Conservation (phyloP, 2,329 filamentous ascomycete species). For the Boeremia exigua region DNA sequence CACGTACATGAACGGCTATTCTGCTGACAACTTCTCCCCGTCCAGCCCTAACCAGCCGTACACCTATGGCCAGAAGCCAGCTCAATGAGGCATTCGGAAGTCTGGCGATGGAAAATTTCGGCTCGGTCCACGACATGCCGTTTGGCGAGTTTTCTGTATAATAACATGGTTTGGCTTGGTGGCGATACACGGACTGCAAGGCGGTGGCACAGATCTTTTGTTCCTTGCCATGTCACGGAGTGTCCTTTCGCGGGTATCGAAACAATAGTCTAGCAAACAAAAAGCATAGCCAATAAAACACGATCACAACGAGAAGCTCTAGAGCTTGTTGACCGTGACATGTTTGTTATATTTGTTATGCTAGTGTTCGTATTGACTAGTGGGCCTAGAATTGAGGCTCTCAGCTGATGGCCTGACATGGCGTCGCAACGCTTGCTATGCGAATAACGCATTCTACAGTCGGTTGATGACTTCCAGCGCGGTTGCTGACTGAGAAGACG, state of each 20-base stretch:
- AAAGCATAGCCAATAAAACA: neutral
- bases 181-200: neutral
- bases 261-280: neutral
- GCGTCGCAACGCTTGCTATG: neutral
- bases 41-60: conserved; percentile 27
- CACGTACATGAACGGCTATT: conserved; percentile 27
- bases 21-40: conserved; percentile 21
- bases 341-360: neutral
- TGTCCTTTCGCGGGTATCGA: neutral
- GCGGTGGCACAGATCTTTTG: neutral
- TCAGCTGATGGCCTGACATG: neutral
- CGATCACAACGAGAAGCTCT: neutral
- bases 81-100: neutral
- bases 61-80: conserved; percentile 20
- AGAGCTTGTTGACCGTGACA: neutral
- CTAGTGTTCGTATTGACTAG: neutral
- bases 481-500: neutral
- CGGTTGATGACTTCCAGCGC: no score
- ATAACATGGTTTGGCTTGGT: neutral
- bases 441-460: neutral
- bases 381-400: neutral
- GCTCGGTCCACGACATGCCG: no score
- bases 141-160: neutral
- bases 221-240: neutral
- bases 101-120: neutral